phyloP scores from a whole-genome alignment of 139 green algal genomes.

The Asterochloris sp. region DNA sequence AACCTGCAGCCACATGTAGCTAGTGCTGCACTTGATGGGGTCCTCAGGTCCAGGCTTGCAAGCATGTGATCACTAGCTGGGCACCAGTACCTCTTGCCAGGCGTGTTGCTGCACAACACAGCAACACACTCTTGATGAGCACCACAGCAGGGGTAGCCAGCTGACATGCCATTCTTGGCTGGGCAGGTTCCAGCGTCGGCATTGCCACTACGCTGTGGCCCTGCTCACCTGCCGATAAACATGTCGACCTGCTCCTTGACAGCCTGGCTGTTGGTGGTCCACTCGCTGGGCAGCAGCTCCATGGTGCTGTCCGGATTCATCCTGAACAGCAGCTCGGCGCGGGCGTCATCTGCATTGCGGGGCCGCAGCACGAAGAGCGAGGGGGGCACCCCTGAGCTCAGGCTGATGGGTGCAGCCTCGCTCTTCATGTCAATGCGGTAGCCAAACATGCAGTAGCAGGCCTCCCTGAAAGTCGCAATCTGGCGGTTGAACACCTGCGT shows the following conservation, averaged over 20 bases:
- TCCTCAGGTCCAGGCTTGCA: background rate
- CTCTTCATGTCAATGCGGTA: constrained; percentile 71
- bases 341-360: constrained; percentile 35
- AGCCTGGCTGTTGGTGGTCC: constrained; percentile 14
- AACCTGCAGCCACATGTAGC: constrained; percentile 37
- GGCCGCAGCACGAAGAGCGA: constrained; percentile 64
- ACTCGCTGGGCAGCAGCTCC: constrained; percentile 65
- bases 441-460: constrained; percentile 69
- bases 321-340: constrained; percentile 41
- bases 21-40: too few species aligned
- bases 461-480: constrained; percentile 65
- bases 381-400: constrained; percentile 16
- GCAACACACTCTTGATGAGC: too few species aligned
- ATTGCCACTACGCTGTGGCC: background rate
- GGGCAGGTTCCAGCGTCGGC: background rate
- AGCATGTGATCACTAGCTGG: background rate
- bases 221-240: constrained; percentile 20
- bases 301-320: constrained; percentile 28
- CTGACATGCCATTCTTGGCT: background rate
- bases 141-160: too few species aligned
- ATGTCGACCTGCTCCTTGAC: constrained; percentile 57
- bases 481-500: constrained; percentile 72
- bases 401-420: constrained; percentile 38
- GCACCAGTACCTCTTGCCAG: background rate
- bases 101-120: too few species aligned